A percentile compares a stretch with the other conserved stretches of the same genome.
Conservation (phyloP, 108 stramenopile genomes). For the Nitzschia putrida region DNA sequence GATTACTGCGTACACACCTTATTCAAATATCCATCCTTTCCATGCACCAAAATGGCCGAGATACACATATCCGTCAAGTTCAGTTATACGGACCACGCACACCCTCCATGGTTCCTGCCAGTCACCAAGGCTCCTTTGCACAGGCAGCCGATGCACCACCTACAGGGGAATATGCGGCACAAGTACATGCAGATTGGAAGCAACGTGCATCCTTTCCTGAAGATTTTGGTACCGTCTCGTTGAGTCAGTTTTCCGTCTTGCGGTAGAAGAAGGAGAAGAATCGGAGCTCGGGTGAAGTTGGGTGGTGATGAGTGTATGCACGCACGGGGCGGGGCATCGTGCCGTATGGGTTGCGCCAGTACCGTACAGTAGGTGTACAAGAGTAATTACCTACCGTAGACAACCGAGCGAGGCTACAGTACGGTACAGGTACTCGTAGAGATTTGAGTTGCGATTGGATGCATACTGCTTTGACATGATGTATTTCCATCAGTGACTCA, state of each 20-base stretch:
- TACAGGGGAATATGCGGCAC: conserved; percentile 2
- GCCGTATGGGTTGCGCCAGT: too few species aligned
- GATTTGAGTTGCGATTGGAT: too few species aligned
- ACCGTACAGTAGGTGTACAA: too few species aligned
- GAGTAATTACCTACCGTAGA: too few species aligned
- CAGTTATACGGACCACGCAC: conserved; percentile 86
- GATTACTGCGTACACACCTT: conserved; percentile 76
- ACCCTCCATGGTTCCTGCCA: neutral
- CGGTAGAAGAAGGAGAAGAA: conserved; percentile 25
- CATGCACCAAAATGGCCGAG: conserved; percentile 98
- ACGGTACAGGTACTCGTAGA: too few species aligned
- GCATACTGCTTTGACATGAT: too few species aligned
- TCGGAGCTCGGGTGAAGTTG: too few species aligned
- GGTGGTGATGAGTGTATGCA: too few species aligned
- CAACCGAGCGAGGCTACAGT: too few species aligned
- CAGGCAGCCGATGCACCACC: conserved; percentile 10
- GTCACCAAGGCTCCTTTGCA: conserved; percentile 3
- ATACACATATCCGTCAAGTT: conserved; percentile 95
- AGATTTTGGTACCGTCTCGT: conserved; percentile 49
- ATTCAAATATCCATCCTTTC: conserved; percentile 86
- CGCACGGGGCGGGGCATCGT: too few species aligned
- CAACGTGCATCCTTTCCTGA: conserved; percentile 19
- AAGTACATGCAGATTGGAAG: conserved; percentile 11
- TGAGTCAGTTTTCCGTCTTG: conserved; percentile 68
- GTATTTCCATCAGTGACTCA: too few species aligned